These are phyloP conservation scores for Podospora tetraspora DNA, from an alignment of 495 filamentous ascomycete species.

Conservation along the genomic window DNA sequence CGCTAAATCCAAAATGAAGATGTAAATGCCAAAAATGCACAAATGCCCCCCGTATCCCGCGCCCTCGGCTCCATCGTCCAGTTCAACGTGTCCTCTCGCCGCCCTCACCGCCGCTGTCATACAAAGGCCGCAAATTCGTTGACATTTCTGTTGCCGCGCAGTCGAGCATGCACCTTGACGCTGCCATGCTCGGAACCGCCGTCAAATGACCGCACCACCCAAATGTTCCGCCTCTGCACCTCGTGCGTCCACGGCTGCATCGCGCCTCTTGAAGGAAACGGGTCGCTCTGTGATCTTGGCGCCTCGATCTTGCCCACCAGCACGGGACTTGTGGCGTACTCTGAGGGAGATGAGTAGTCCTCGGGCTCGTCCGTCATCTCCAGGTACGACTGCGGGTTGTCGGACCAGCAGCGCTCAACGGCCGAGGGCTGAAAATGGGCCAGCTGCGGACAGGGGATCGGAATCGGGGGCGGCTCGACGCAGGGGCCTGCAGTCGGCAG, in stretches of 20 bases:
- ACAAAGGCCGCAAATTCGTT: slow-evolving; percentile 11
- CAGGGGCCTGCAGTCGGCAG: slow-evolving; percentile 5
- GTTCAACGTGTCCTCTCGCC: too few relatives aligned
- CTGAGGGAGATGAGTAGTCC: not conserved
- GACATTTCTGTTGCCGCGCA: slow-evolving; percentile 12
- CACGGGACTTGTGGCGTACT: not conserved
- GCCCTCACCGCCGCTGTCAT: not conserved
- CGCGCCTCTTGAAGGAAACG: not conserved
- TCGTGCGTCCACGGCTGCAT: not conserved
- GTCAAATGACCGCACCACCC: slow-evolving; percentile 28
- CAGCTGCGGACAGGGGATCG: slow-evolving; percentile 15
- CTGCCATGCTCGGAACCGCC: slow-evolving; percentile 17
- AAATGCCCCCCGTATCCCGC: not conserved
- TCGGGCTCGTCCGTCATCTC: slow-evolving; percentile 25
- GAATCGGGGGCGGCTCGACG: not conserved
- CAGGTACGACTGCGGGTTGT: slow-evolving; percentile 30
- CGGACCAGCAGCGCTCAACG: slow-evolving; percentile 17
- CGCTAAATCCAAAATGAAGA: not conserved
- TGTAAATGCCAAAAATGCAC: not conserved
- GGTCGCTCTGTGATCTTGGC: slow-evolving; percentile 8
- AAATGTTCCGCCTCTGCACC: slow-evolving; percentile 19
- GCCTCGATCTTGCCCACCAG: not conserved
- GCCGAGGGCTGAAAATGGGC: slow-evolving; percentile 1
- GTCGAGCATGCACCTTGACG: slow-evolving; percentile 23
- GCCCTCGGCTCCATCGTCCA: not conserved